A percentile compares a stretch with the other conserved stretches of the same genome.
Conservation (phyloP, 2,329 filamentous ascomycete genomes). For the Penicillium sp. region DNA sequence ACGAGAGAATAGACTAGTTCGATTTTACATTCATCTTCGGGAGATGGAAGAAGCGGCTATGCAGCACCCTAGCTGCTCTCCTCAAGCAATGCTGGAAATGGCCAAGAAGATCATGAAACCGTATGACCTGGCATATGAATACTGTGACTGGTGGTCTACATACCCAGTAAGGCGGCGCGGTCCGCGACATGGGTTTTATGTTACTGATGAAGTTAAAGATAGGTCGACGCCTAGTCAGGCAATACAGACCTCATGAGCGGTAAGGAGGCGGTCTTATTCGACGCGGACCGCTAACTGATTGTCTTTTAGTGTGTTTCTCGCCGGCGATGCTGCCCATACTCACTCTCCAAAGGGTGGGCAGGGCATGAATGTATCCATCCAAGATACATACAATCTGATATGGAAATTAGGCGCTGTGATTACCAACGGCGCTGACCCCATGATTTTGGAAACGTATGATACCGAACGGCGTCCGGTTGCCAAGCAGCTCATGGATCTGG, state of each 20-base stretch:
- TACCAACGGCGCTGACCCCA: slow-evolving; percentile 35
- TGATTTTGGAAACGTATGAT: slow-evolving; percentile 50
- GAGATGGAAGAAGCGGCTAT: not conserved
- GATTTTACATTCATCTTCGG: slow-evolving; percentile 15
- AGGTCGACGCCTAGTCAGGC: no score
- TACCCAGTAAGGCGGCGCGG: slow-evolving; percentile 21
- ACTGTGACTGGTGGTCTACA: slow-evolving; percentile 19
- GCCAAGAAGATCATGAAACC: slow-evolving; percentile 9
- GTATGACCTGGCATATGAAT: slow-evolving; percentile 12
- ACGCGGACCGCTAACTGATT: no score
- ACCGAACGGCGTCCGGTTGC: slow-evolving; percentile 50
- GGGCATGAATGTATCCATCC: slow-evolving; percentile 49
- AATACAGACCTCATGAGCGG: no score
- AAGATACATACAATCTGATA: slow-evolving; percentile 57
- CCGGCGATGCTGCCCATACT: slow-evolving; percentile 37
- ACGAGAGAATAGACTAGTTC: slow-evolving; percentile 17
- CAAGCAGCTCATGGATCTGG: slow-evolving; percentile 9
- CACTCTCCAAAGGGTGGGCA: slow-evolving; percentile 67
- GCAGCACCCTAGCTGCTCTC: slow-evolving; percentile 3
- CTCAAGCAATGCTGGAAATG: slow-evolving; percentile 7
- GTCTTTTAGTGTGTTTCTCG: slow-evolving; percentile 11
- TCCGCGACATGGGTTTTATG: no score
- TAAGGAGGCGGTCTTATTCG: no score
- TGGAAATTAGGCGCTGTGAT: slow-evolving; percentile 56
- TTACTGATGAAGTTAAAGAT: no score